phyloP scores from a whole-genome alignment of 306 rosid genomes.

The Astragalus membranaceus region DNA sequence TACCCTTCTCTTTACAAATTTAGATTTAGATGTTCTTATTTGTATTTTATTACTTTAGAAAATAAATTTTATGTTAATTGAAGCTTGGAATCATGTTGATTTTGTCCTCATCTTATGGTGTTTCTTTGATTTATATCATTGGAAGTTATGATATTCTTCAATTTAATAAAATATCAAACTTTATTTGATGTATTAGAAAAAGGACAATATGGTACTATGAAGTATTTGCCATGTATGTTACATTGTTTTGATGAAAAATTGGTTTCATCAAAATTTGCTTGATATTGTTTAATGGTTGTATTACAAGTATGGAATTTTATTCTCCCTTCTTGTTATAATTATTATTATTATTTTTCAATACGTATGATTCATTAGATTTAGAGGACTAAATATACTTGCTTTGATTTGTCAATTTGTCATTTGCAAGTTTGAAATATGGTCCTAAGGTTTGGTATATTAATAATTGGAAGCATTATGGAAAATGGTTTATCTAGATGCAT shows the following conservation, averaged over 20 bases:
- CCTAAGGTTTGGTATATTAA: background rate
- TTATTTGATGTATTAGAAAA: background rate
- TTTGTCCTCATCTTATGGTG: background rate
- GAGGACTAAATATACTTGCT: background rate
- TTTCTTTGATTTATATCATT: background rate
- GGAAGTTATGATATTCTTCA: background rate
- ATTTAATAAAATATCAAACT: background rate
- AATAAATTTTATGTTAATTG: background rate
- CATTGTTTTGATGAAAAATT: background rate
- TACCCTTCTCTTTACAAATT: background rate
- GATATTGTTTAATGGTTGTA: background rate
- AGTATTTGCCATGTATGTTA: background rate
- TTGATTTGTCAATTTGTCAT: background rate
- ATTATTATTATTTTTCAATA: background rate
- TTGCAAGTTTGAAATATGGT: too few species aligned
- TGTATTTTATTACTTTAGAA: too few species aligned
- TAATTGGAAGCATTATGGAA: background rate
- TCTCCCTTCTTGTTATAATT: background rate
- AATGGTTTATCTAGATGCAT: background rate
- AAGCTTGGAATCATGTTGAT: background rate
- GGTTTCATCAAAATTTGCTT: background rate
- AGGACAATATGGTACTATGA: background rate
- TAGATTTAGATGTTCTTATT: too few species aligned
- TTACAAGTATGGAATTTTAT: background rate
- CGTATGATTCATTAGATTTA: too few species aligned